Conservation (phyloP, 176 grass and related monocot genomes). For the Stipa capillata region DNA sequence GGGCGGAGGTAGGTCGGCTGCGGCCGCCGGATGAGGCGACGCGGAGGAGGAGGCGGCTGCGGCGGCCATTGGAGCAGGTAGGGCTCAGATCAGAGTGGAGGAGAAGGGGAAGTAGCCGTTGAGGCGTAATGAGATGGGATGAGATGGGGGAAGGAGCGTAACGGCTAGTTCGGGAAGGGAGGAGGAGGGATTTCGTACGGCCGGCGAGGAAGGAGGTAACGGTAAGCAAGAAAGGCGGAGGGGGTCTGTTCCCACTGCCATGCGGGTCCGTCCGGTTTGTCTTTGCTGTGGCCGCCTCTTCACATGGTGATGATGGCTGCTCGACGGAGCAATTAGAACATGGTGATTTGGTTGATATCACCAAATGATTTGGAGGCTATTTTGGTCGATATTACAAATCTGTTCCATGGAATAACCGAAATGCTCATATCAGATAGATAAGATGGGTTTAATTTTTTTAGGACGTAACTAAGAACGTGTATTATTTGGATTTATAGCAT, state of each 20-base stretch:
- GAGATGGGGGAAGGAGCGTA: not conserved
- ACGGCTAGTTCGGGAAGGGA: conserved; percentile 24
- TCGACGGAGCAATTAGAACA: not conserved
- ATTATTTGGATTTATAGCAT: no score
- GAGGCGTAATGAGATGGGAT: not conserved
- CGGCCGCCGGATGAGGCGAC: not conserved
- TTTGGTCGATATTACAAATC: no score
- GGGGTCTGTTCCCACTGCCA: not conserved
- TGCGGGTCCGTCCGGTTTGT: not conserved
- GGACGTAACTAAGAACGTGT: no score
- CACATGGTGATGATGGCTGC: not conserved
- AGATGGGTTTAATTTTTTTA: no score
- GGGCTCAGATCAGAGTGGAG: no score
- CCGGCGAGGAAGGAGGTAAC: not conserved
- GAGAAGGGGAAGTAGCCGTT: conserved; percentile 7
- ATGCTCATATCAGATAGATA: no score
- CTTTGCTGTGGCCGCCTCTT: not conserved
- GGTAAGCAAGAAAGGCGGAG: not conserved
- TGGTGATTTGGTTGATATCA: no score
- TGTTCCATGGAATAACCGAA: no score
- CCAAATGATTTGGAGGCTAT: no score
- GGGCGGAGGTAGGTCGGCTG: conserved; percentile 9
- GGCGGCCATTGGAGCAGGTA: conserved; percentile 32
- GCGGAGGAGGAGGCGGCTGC: not conserved
- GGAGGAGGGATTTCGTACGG: not conserved